Evolutionary conservation across 1,284 basidiomycete genomes (phyloP), one percentile per base, ranked within the genome.

Genomic region (Hypsizygus ulmarius): DNA sequence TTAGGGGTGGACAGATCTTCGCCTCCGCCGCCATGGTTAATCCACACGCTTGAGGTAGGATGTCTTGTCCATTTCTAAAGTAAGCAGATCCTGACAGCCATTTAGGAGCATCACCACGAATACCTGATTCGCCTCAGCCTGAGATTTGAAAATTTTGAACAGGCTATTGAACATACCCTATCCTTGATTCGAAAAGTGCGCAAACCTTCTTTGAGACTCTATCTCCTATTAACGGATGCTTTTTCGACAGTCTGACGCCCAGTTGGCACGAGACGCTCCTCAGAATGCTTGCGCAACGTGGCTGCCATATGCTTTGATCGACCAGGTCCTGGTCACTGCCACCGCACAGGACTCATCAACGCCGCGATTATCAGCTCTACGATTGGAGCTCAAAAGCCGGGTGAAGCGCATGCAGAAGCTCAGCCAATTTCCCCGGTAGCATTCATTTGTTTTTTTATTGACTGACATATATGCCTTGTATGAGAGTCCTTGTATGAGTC

Each of bases 271-370:
- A 50, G 71, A 80, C 43, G 70, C 75, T 10, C 71, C 72, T n/a
- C 79, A 73, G 60, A 75, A 77, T 45, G 75, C 85, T 1, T 75
- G 75, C 30, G 65, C 76, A 33, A 85, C 87, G 0, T 91, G 88
- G 81, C 70, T 93, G 21, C 91, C 93, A 3, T 96, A 94, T 63
- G 83, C 82, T 50, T 75, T 96, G 45, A 79, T 96, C 56, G 93
- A 96, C 66, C 85, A 94, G 62, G 84, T 97, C 12, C 69, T 96
- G 12, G 75, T 77, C 14, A 83, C 87, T 10, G 81, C 84, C 1
- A 73, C 76, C 39, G 71, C 78, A 19, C 75, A 80, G 56, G 71
- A 77, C 36, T 73, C 75, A 28, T 59, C 78, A 39, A 72, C 77
- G 14, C 45, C 73, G n/a, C 71, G 71, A 37, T 68, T 79, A 39